Conservation (phyloP, 257 asterid species). For the Ehretia macrophylla region DNA sequence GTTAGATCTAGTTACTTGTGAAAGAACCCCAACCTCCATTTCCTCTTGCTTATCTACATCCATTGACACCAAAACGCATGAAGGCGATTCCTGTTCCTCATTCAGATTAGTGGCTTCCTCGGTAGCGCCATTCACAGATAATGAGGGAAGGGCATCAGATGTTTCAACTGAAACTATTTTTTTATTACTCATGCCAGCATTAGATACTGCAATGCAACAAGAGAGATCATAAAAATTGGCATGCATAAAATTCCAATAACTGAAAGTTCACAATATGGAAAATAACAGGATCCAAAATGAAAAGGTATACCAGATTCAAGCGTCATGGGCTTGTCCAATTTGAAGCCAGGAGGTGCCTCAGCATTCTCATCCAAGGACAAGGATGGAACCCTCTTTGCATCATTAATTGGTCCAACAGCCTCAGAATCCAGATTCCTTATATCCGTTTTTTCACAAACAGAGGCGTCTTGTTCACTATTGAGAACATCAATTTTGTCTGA, state of each 20-base stretch:
- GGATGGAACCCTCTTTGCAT: conserved; percentile 24
- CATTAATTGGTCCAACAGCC: conserved; percentile 13
- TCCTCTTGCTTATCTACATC: conserved; percentile 20
- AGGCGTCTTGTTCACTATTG: conserved; percentile 25
- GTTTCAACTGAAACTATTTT: conserved; percentile 20
- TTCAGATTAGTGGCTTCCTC: conserved; percentile 21
- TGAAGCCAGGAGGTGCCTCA: conserved; percentile 6
- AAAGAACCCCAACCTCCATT: not conserved
- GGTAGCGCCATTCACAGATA: conserved; percentile 7
- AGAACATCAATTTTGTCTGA: conserved; percentile 28
- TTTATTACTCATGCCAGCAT: conserved; percentile 33
- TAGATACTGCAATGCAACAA: conserved; percentile 41
- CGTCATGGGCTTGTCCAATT: not conserved
- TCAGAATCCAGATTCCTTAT: conserved; percentile 23
- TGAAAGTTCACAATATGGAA: conserved; percentile 5
- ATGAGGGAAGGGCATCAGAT: conserved; percentile 2
- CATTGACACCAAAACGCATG: conserved; percentile 19
- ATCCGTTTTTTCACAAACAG: conserved; percentile 28
- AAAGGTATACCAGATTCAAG: not conserved
- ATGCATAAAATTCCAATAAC: not conserved
- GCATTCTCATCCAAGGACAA: conserved; percentile 21
- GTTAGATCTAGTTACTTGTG: conserved; percentile 2
- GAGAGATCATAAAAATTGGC: conserved; percentile 9
- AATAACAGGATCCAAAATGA: not conserved
- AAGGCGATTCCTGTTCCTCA: conserved; percentile 20